These are phyloP conservation scores for Leccinum truebloodii DNA, from an alignment of 768 basidiomycete species.

Conservation along the genomic window DNA sequence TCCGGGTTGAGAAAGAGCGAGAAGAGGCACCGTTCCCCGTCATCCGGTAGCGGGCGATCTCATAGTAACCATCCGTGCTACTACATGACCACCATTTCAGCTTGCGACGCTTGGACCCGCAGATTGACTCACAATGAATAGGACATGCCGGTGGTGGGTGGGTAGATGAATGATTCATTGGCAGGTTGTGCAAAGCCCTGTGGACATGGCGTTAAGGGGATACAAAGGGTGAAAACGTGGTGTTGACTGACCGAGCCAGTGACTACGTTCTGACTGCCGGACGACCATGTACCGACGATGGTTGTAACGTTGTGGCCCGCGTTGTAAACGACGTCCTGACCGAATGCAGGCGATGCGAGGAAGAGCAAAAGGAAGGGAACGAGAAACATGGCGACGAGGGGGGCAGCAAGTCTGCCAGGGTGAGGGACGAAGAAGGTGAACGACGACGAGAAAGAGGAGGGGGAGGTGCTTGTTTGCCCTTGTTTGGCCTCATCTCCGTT, in stretches of 20 bases:
- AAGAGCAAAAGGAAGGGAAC: conserved; percentile 27
- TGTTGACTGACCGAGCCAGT: conserved; percentile 76
- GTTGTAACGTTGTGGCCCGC: conserved; percentile 62
- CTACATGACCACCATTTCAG: conserved; percentile 37
- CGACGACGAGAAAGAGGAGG: background rate
- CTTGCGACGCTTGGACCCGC: background rate
- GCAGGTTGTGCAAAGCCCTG: conserved; percentile 86
- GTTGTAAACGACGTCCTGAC: conserved; percentile 44
- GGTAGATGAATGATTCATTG: conserved; percentile 82
- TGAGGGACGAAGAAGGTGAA: background rate
- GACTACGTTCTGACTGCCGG: conserved; percentile 70
- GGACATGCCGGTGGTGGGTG: conserved; percentile 80
- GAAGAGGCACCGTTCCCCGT: conserved; percentile 66
- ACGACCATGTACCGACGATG: conserved; percentile 83
- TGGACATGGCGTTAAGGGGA: background rate
- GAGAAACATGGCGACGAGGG: conserved; percentile 14
- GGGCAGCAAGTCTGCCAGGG: background rate
- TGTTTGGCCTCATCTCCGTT: background rate
- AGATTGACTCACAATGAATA: conserved; percentile 75
- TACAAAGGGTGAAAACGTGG: background rate
- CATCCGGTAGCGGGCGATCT: conserved; percentile 91
- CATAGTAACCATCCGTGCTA: conserved; percentile 75
- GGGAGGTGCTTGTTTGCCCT: background rate
- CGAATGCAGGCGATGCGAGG: conserved; percentile 32
- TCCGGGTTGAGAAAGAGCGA: background rate